Evolutionary conservation across 2,329 filamentous ascomycete genomes (phyloP), one percentile per base, ranked within the genome.

Genomic region (Cercospora brassicicola): DNA sequence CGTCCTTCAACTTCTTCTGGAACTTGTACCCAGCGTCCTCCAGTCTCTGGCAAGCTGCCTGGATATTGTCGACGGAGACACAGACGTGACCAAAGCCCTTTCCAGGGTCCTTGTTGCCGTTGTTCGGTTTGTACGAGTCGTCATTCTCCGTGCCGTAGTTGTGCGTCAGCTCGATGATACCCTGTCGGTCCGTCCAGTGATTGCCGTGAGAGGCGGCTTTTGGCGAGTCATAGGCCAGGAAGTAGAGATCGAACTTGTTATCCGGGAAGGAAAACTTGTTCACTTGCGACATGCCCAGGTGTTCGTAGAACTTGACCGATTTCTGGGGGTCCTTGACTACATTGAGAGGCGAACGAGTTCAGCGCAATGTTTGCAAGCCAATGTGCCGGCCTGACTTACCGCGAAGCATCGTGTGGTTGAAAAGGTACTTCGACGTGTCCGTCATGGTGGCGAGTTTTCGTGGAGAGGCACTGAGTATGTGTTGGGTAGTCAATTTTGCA

Each of bases 221-320:
- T 9, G 92, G 88, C 33, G 88, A 87, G 78, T 97, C 90, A 82
- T 96, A 98, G 68, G 90, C 93, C 68, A 99, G 86, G 83, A 98
- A 98, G 85, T 98, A 98, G 30, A 97, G 88, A 76, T 95, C 92
- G 80, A 98, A 98, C 78, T 96, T 97, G 80, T 88, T 88, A 68
- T 97, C 93, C 13, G 94, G 91, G 77, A 93, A 91, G 70, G 90
- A 84, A 57, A 95, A 85, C 82, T 94, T 91, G 77, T 92, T 89
- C 80, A 98, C 87, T 70, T 93, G 82, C 77, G 86, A 93, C 87
- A 98, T 89, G 75, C 95, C 95, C 18, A 99, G 87, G 80, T 93
- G 91, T 78, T 97, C 90, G 81, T 98, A 99, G 82, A 96, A 99
- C 74, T 94, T 91, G 81, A 98, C 89, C 87, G 78, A 77, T 42